phyloP scores from a whole-genome alignment of 169 alveolate genomes.

The Plasmodium gonderi region DNA sequence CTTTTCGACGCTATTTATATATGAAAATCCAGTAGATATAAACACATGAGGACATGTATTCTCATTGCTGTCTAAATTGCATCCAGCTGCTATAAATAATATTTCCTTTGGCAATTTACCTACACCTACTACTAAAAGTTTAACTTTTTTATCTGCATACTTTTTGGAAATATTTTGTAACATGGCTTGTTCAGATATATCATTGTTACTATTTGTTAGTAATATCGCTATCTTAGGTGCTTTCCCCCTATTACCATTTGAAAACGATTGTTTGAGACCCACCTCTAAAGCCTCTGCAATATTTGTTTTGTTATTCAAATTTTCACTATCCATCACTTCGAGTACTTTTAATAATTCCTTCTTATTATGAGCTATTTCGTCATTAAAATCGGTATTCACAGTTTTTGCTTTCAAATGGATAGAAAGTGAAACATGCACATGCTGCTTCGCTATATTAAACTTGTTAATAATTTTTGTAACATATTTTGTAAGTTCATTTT shows the following conservation, averaged over 20 bases:
- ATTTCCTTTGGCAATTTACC: conserved; percentile 7
- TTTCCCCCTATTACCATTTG: conserved; percentile 49
- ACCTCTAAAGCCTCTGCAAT: conserved; percentile 18
- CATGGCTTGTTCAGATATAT: conserved; percentile 14
- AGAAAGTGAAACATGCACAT: conserved; percentile 41
- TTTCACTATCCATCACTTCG: neutral
- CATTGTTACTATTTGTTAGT: conserved; percentile 53
- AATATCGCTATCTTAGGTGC: conserved; percentile 47
- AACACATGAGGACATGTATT: conserved; percentile 34
- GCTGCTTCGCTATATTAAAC: conserved; percentile 8
- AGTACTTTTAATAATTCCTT: conserved; percentile 14
- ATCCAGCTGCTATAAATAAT: conserved; percentile 44
- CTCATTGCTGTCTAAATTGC: neutral
- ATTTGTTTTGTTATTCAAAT: conserved; percentile 15
- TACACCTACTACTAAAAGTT: conserved; percentile 20
- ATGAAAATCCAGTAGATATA: conserved; percentile 9
- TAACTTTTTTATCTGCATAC: conserved; percentile 33
- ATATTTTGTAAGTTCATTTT: neutral
- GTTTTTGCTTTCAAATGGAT: conserved; percentile 16
- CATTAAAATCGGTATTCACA: conserved; percentile 2
- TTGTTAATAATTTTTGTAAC: conserved; percentile 17
- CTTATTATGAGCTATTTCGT: neutral
- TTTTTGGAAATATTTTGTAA: conserved; percentile 10
- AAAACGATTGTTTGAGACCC: conserved; percentile 56
- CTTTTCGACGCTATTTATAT: neutral